phyloP scores from a whole-genome alignment of 129 eudicot species.

The Escallonia rubra region DNA sequence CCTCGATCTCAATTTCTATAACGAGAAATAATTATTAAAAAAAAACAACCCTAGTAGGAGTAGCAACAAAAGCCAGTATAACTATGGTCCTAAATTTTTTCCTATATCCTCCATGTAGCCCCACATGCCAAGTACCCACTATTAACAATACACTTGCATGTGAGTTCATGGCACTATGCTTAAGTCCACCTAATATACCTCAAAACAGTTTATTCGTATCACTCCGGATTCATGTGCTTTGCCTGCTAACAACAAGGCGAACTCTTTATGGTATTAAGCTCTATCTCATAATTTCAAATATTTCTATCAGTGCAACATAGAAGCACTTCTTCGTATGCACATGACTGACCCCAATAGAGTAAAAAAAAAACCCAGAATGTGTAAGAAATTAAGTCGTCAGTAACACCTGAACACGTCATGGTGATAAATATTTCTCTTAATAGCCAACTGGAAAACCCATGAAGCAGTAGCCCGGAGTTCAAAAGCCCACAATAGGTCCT shows the following conservation, averaged over 20 bases:
- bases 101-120: too few relatives aligned
- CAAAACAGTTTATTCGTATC: not conserved
- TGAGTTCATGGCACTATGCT: too few relatives aligned
- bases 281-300: not conserved
- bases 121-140: too few relatives aligned
- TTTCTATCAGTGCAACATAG: not conserved
- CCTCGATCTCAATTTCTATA: not conserved
- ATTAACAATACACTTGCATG: too few relatives aligned
- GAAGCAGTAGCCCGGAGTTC: conserved; percentile 95
- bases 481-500: conserved; percentile 91
- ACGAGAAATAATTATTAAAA: not conserved
- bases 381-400: too few relatives aligned
- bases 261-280: not conserved
- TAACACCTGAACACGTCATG: conserved; percentile 64
- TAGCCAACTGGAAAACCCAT: conserved; percentile 92
- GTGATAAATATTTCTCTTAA: conserved; percentile 72
- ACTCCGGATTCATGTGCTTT: not conserved
- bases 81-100: too few relatives aligned
- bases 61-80: too few relatives aligned
- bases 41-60: not conserved
- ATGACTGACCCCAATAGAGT: not conserved
- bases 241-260: too few relatives aligned
- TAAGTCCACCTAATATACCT: too few relatives aligned
- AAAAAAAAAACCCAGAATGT: not conserved
- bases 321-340: not conserved